Conservation (phyloP, 352 stramenopile species). For the Phytophthora lateralis region DNA sequence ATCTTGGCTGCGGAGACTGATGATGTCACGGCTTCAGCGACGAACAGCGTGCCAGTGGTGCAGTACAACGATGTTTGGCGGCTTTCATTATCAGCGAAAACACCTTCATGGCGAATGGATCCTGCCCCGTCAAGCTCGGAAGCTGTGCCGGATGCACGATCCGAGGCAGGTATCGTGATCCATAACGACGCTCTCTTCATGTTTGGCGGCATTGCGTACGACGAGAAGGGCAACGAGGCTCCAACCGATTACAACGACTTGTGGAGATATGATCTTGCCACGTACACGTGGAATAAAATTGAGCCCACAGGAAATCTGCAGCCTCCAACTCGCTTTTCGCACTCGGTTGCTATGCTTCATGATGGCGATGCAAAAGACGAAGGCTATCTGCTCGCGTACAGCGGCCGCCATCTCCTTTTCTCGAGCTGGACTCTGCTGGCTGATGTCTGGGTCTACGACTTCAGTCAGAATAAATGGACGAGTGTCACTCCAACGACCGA, state of each 20-base stretch:
- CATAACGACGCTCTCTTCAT: constrained; percentile 58
- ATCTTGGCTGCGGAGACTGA: constrained; percentile 26
- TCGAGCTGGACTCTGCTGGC: constrained; percentile 57
- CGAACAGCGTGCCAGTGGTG: constrained; percentile 32
- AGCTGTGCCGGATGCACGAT: constrained; percentile 40
- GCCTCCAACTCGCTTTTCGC: constrained; percentile 63
- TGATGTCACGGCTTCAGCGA: not conserved
- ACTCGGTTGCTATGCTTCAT: constrained; percentile 54
- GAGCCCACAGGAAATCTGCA: constrained; percentile 17
- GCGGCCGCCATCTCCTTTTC: constrained; percentile 51
- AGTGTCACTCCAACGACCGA: constrained; percentile 18
- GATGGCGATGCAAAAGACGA: constrained; percentile 17
- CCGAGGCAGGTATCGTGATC: constrained; percentile 55
- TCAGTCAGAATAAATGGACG: constrained; percentile 50
- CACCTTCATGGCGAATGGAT: constrained; percentile 48
- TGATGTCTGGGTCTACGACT: constrained; percentile 67
- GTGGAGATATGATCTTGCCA: constrained; percentile 63
- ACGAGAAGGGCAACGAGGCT: constrained; percentile 37
- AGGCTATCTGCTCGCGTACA: constrained; percentile 62
- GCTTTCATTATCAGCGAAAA: constrained; percentile 33
- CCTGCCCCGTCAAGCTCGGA: constrained; percentile 11
- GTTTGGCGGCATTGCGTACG: constrained; percentile 77
- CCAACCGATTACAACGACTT: constrained; percentile 64
- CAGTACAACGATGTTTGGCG: constrained; percentile 67
- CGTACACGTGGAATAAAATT: constrained; percentile 48